Conservation (phyloP, 2,329 filamentous ascomycete species). For the Claviceps pazoutovae region DNA sequence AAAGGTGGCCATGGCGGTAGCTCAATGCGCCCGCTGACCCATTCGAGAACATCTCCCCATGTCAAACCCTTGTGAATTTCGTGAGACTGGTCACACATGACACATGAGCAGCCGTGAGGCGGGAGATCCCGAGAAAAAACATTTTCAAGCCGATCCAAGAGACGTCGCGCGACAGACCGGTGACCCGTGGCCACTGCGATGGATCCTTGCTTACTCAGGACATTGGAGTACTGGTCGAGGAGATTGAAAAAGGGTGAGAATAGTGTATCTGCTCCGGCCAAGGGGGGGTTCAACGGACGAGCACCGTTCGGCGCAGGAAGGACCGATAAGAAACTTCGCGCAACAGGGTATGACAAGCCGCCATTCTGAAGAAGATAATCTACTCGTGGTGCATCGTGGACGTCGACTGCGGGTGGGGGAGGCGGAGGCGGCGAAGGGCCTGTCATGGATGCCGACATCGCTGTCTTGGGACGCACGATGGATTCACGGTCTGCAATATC, state of each 20-base stretch:
- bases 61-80: conserved; percentile 61
- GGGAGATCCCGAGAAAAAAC: conserved; percentile 91
- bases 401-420: conserved; percentile 52
- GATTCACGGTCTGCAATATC: conserved; percentile 21
- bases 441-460: conserved; percentile 21
- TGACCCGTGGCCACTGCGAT: conserved; percentile 92
- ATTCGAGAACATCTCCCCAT: conserved; percentile 91
- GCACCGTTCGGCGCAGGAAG: conserved; percentile 43
- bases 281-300: conserved; percentile 47
- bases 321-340: conserved; percentile 58
- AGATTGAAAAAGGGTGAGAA: conserved; percentile 75
- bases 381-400: conserved; percentile 63
- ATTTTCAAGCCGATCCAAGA: conserved; percentile 82
- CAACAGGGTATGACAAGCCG: conserved; percentile 57
- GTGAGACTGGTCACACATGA: conserved; percentile 58
- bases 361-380: conserved; percentile 89
- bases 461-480: conserved; percentile 22
- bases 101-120: conserved; percentile 67
- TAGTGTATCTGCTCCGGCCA: conserved; percentile 54
- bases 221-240: conserved; percentile 72
- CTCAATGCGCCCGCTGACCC: conserved; percentile 77
- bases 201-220: conserved; percentile 73
- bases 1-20: conserved; percentile 85
- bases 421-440: conserved; percentile 31
- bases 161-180: conserved; percentile 76